Percentiles rank a stretch among this genome's conserved stretches.
Evolutionary conservation across 2,329 filamentous ascomycete genomes (phyloP).

Genomic region (Orbilia blumenaviensis): DNA sequence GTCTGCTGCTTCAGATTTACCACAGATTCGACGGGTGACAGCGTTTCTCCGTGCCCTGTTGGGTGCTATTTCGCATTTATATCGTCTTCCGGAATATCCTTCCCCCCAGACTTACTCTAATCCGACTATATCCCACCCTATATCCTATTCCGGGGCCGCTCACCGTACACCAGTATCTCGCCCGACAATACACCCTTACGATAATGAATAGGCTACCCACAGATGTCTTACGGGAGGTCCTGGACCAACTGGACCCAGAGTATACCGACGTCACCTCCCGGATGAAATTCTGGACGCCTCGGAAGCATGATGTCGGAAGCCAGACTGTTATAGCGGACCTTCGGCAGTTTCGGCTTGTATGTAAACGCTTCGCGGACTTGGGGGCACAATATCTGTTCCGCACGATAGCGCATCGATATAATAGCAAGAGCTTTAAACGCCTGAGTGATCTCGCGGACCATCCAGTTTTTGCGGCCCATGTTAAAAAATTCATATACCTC

Average conservation of each 20-base stretch:
- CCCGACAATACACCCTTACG: not conserved
- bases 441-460: conserved; percentile 65
- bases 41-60: conserved; percentile 44
- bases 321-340: conserved; percentile 63
- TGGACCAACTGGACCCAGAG: conserved; percentile 66
- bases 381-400: conserved; percentile 66
- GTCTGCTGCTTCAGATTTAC: conserved; percentile 41
- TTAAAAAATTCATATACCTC: conserved; percentile 71
- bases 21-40: conserved; percentile 37
- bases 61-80: conserved; percentile 35
- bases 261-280: conserved; percentile 63
- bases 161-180: conserved; percentile 37
- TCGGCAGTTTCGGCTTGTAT: conserved; percentile 64
- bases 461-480: conserved; percentile 65
- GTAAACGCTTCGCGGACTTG: conserved; percentile 65
- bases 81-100: conserved; percentile 45
- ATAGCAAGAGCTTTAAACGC: conserved; percentile 64
- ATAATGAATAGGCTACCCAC: conserved; percentile 61
- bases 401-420: conserved; percentile 66
- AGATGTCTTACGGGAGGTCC: conserved; percentile 65
- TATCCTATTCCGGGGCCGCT: conserved; percentile 12
- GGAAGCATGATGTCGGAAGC: conserved; percentile 67
- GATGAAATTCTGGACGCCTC: conserved; percentile 64
- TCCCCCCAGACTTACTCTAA: conserved; percentile 28
- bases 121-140: conserved; percentile 3